Evolutionary conservation across 2,329 filamentous ascomycete genomes (phyloP), one percentile per base, ranked within the genome.

Genomic region (Chaetomium sp.): DNA sequence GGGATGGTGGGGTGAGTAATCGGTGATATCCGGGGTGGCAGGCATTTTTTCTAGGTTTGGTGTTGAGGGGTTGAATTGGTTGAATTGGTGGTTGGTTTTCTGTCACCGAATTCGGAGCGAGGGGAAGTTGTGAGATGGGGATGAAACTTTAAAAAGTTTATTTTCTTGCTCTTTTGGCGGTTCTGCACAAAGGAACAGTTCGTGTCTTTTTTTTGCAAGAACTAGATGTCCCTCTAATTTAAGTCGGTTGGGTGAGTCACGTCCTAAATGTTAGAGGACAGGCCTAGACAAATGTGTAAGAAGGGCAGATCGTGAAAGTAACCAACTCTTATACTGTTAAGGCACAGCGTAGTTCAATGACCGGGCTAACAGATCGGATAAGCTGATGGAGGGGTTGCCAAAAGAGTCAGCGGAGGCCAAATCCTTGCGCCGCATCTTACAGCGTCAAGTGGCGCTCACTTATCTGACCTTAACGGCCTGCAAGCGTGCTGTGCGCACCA

Each of bases 1-100:
- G 65, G 92, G 91, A 77, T 97, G 89, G 75, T 90, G 89, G 73
- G 93, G 93, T 66, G 94, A 97, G 78, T 97, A 89, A 76, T 97
- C 94, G 69, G 86, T 78, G 65, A 87, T 80, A 66, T 82, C 79
- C 42, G 76, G 69, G 47, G 79, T 79, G 53, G 79, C 79, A 66
- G 82, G 73, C 84, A 86, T 86, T 65, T 73, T 80, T 45, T 42
- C n/a, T n/a, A n/a, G 19, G 56, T 8, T 23, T 54, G 35, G 25
- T 25, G 60, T 60, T 53, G 54, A 42, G 33, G 25, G 50, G 13
- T n/a, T 58, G 21, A 29, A 6, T 3, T 3, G 21, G n/a, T 8
- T 60, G n/a, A 35, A 12, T 58, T 55, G 8, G 9, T 35, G 23
- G 29, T 55, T 31, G 33, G 51, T 55, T 57, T 38, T 33, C 49